These are phyloP conservation scores for Salvia sclarea DNA, from an alignment of 305 asterid species.

Conservation along the genomic window DNA sequence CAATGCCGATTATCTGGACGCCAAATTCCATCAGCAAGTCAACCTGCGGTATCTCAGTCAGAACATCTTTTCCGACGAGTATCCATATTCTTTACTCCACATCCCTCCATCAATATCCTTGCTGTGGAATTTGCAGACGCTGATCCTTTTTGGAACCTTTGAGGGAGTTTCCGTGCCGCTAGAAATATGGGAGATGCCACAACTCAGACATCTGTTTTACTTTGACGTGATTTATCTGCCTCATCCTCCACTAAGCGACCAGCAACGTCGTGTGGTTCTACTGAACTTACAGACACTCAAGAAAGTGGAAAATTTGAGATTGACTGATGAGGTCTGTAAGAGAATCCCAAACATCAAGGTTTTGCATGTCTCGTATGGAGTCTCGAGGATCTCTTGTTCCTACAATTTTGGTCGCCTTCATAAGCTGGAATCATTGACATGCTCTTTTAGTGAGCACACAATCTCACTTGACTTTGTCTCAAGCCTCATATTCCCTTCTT, in stretches of 20 bases:
- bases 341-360: constrained; percentile 28
- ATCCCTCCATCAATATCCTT: neutral
- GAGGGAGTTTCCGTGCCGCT: neutral
- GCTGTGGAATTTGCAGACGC: constrained; percentile 23
- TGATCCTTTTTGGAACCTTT: neutral
- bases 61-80: too few species aligned
- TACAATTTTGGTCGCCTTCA: neutral
- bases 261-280: neutral
- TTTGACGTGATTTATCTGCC: neutral
- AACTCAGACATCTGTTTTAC: constrained; percentile 2
- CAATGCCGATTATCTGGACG: neutral
- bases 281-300: constrained; percentile 1
- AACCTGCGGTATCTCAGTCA: too few species aligned
- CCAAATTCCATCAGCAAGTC: neutral
- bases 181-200: constrained; percentile 16
- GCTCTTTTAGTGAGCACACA: neutral
- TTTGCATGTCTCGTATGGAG: too few species aligned
- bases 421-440: neutral
- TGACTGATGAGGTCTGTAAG: neutral
- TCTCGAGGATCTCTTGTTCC: too few species aligned
- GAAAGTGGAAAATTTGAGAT: neutral
- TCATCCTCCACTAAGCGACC: neutral
- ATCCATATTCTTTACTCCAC: too few species aligned
- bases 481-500: neutral
- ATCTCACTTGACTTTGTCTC: neutral